These are phyloP conservation scores for Phaffia tasmanica DNA, from an alignment of 768 basidiomycete species.

Conservation along the genomic window DNA sequence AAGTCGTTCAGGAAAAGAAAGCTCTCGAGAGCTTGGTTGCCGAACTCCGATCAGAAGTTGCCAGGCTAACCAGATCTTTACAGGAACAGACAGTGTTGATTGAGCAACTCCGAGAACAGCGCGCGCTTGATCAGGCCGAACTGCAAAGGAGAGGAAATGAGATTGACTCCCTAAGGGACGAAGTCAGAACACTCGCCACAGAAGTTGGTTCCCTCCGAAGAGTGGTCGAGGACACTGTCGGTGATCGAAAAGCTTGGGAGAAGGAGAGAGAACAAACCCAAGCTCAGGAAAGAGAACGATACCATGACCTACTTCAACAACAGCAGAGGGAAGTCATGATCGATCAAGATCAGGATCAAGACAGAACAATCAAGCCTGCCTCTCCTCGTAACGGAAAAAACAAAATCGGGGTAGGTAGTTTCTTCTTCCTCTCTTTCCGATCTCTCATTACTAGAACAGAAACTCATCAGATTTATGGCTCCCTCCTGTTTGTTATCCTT, in stretches of 20 bases:
- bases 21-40: slow-evolving; percentile 70
- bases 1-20: slow-evolving; percentile 83
- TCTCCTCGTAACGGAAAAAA: too few species aligned
- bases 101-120: slow-evolving; percentile 32
- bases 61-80: slow-evolving; percentile 66
- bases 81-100: slow-evolving; percentile 58
- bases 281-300: slow-evolving; percentile 25
- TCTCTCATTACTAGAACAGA: too few species aligned
- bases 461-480: too few species aligned
- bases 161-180: slow-evolving; percentile 54
- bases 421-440: too few species aligned
- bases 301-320: too few species aligned
- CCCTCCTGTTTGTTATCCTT: background rate
- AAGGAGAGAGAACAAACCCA: slow-evolving; percentile 31
- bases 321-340: background rate
- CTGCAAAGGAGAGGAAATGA: slow-evolving; percentile 40
- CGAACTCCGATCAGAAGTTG: slow-evolving; percentile 61
- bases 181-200: slow-evolving; percentile 68
- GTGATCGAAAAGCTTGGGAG: slow-evolving; percentile 55
- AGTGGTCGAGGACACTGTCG: slow-evolving; percentile 75
- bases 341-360: background rate
- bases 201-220: slow-evolving; percentile 80
- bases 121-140: slow-evolving; percentile 16
- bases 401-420: too few species aligned
- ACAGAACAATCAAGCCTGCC: background rate